A percentile compares a stretch with the other conserved stretches of the same genome.
Evolutionary conservation across 75 land plant genomes (phyloP).

Genomic region (Pinus taeda): DNA sequence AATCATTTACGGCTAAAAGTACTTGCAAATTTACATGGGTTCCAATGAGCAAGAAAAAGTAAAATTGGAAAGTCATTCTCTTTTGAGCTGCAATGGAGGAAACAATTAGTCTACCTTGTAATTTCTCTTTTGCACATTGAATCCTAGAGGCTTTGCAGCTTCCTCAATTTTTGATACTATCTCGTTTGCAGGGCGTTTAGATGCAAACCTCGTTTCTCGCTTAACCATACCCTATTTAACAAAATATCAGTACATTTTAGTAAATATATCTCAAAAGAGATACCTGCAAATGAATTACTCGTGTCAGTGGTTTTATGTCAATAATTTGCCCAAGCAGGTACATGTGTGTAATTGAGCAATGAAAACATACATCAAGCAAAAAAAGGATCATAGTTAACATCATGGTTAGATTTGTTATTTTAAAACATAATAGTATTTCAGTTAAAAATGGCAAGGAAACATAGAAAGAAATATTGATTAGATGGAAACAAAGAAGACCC

Average conservation of each 20-base stretch:
- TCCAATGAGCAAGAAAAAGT: too few species aligned
- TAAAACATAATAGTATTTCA: neutral
- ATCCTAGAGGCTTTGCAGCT: slow-evolving; percentile 80
- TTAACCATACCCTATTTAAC: slow-evolving; percentile 24
- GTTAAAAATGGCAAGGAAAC: neutral
- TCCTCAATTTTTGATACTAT: slow-evolving; percentile 74
- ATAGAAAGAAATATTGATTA: neutral
- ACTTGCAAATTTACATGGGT: too few species aligned
- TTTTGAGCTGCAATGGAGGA: slow-evolving; percentile 14
- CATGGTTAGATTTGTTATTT: neutral
- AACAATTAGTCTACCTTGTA: slow-evolving; percentile 48
- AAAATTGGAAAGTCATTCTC: slow-evolving; percentile 23
- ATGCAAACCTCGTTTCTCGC: slow-evolving; percentile 77
- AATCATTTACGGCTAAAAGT: too few species aligned
- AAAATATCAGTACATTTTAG: neutral
- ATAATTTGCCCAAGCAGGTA: too few species aligned
- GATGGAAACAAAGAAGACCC: neutral
- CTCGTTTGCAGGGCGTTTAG: slow-evolving; percentile 62
- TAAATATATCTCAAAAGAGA: neutral
- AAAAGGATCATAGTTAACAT: neutral
- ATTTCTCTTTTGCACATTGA: slow-evolving; percentile 55
- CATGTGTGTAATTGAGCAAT: too few species aligned
- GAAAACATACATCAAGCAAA: neutral
- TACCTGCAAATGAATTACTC: neutral
- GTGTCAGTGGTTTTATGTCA: neutral